A percentile compares a stretch with the other conserved stretches of the same genome.
These are phyloP conservation scores for Monilinia laxa DNA, from an alignment of 2,329 filamentous ascomycete genomes.

Conservation along the genomic window DNA sequence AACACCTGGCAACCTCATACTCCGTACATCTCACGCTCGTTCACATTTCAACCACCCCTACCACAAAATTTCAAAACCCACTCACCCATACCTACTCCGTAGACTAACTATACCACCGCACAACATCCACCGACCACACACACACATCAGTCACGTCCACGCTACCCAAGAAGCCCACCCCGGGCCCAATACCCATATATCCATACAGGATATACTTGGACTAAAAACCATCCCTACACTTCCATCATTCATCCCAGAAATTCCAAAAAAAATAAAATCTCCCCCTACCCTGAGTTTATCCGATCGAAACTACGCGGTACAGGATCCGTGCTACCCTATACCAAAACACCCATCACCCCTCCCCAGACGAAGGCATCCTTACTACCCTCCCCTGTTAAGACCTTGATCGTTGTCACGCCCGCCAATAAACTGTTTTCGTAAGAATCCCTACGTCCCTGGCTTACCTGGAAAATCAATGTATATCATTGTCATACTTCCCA, in stretches of 20 bases:
- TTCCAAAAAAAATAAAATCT: background rate
- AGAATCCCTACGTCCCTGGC: conserved; percentile 19
- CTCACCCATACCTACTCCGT: conserved; percentile 6
- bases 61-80: conserved; percentile 4
- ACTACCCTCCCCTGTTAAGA: conserved; percentile 20
- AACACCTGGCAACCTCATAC: background rate
- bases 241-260: conserved; percentile 4
- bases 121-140: conserved; percentile 8
- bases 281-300: conserved; percentile 21
- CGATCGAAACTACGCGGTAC: conserved; percentile 23
- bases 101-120: conserved; percentile 10
- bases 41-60: conserved; percentile 20
- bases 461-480: conserved; percentile 22
- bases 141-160: conserved; percentile 18
- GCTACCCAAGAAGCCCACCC: conserved; percentile 17
- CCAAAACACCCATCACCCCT: conserved; percentile 22
- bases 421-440: conserved; percentile 26
- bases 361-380: conserved; percentile 19
- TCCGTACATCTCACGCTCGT: background rate
- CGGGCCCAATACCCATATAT: conserved; percentile 15
- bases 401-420: conserved; percentile 24
- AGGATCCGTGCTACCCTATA: conserved; percentile 23
- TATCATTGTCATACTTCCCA: conserved; percentile 25
- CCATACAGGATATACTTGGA: conserved; percentile 6
- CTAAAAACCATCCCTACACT: conserved; percentile 7